Conservation (phyloP, 164 flowering plant species). For the Stephania japonica region DNA sequence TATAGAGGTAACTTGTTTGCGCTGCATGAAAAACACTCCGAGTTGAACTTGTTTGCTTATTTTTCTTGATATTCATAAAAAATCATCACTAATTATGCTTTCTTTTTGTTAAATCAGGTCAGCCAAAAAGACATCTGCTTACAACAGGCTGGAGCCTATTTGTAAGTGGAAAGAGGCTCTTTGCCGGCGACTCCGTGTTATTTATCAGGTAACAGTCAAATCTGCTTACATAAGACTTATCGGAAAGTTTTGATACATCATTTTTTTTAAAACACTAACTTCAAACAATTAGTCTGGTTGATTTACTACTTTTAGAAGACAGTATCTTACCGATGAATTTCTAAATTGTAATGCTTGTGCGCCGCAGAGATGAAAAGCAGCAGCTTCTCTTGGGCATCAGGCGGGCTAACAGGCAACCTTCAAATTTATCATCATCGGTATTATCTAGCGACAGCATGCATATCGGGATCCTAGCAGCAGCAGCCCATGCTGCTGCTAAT, state of each 20-base stretch:
- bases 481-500: slow-evolving; percentile 97
- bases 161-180: slow-evolving; percentile 90
- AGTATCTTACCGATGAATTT: background rate
- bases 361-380: slow-evolving; percentile 83
- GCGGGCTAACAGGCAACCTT: slow-evolving; percentile 80
- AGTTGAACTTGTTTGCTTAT: too few relatives aligned
- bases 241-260: background rate
- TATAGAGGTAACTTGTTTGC: slow-evolving; percentile 56
- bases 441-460: slow-evolving; percentile 98
- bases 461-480: slow-evolving; percentile 96
- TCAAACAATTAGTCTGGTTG: too few relatives aligned
- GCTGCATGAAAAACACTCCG: background rate
- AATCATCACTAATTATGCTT: background rate
- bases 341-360: slow-evolving; percentile 6
- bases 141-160: slow-evolving; percentile 99
- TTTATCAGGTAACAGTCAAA: slow-evolving; percentile 67
- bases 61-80: background rate
- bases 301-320: background rate
- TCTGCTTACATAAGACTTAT: background rate
- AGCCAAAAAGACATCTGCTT: slow-evolving; percentile 94
- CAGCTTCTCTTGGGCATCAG: slow-evolving; percentile 92
- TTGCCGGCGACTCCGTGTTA: slow-evolving; percentile 94
- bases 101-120: slow-evolving; percentile 41
- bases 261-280: too few relatives aligned
- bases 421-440: slow-evolving; percentile 89